A percentile compares a stretch with the other conserved stretches of the same genome.
These are phyloP conservation scores for Terfezia boudieri DNA, from an alignment of 495 filamentous ascomycete species.

Conservation along the genomic window DNA sequence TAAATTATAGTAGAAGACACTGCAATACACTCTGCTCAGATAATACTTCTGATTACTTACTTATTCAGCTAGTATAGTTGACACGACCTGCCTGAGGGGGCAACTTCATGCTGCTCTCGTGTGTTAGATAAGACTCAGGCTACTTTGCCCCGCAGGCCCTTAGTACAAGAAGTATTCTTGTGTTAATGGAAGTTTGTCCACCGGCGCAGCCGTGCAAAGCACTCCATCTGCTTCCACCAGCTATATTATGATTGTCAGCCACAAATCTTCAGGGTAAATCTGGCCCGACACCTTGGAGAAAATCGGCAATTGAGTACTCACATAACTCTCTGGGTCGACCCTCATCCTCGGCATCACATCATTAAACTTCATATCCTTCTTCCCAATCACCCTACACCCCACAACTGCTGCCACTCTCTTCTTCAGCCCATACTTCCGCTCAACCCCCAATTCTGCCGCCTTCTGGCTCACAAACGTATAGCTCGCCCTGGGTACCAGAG, in stretches of 20 bases:
- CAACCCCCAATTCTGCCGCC: constrained; percentile 32
- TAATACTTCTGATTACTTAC: too few species aligned
- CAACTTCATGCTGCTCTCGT: too few species aligned
- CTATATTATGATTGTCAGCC: constrained; percentile 6
- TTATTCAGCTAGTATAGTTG: too few species aligned
- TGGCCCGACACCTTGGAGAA: constrained; percentile 19
- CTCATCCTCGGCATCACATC: constrained; percentile 72
- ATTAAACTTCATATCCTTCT: constrained; percentile 90
- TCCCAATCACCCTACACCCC: constrained; percentile 57
- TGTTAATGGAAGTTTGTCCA: constrained; percentile 48
- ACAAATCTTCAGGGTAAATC: not conserved
- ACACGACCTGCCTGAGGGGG: too few species aligned
- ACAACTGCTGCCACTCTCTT: constrained; percentile 67
- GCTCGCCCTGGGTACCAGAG: constrained; percentile 44
- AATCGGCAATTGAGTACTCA: not conserved
- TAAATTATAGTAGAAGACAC: too few species aligned
- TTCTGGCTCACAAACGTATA: constrained; percentile 68
- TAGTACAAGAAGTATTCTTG: constrained; percentile 67
- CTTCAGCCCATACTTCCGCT: constrained; percentile 53
- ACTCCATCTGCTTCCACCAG: constrained; percentile 70
- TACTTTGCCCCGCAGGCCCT: not conserved
- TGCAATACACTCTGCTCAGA: too few species aligned
- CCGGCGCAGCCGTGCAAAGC: constrained; percentile 54
- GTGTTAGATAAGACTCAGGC: too few species aligned
- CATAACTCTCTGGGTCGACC: constrained; percentile 78